Evolutionary conservation across 331 rosid species (phyloP).

Genomic region (Phaseolus coccineus): DNA sequence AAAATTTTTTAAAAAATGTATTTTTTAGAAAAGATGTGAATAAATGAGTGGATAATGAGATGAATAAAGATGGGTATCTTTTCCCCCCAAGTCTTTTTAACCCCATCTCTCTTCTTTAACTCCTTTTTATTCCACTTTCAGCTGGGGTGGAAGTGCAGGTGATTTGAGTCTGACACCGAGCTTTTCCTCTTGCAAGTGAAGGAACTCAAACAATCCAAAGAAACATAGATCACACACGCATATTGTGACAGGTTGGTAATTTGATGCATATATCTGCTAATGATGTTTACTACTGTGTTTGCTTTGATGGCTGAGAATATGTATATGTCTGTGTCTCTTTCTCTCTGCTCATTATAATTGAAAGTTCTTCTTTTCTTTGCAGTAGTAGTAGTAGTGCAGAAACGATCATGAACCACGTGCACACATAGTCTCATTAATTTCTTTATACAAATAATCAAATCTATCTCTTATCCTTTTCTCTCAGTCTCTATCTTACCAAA

Average conservation of each 20-base stretch:
- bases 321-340: constrained; percentile 34
- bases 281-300: constrained; percentile 49
- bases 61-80: constrained; percentile 86
- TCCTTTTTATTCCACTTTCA: constrained; percentile 56
- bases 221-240: constrained; percentile 43
- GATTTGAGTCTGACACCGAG: constrained; percentile 73
- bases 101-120: constrained; percentile 48
- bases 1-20: neutral
- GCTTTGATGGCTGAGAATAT: constrained; percentile 40
- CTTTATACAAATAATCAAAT: constrained; percentile 52
- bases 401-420: constrained; percentile 89
- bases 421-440: constrained; percentile 45
- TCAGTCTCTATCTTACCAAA: constrained; percentile 33
- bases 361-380: constrained; percentile 54
- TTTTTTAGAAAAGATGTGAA: neutral
- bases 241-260: constrained; percentile 46
- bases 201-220: constrained; percentile 40
- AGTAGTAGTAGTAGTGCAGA: constrained; percentile 44
- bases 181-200: constrained; percentile 49
- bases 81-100: constrained; percentile 53
- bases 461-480: constrained; percentile 37
- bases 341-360: constrained; percentile 56
- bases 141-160: constrained; percentile 72
- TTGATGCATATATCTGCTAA: constrained; percentile 44
- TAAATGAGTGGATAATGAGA: constrained; percentile 62